Conservation (phyloP, 495 filamentous ascomycete species). For the Trichoderma reesei region DNA sequence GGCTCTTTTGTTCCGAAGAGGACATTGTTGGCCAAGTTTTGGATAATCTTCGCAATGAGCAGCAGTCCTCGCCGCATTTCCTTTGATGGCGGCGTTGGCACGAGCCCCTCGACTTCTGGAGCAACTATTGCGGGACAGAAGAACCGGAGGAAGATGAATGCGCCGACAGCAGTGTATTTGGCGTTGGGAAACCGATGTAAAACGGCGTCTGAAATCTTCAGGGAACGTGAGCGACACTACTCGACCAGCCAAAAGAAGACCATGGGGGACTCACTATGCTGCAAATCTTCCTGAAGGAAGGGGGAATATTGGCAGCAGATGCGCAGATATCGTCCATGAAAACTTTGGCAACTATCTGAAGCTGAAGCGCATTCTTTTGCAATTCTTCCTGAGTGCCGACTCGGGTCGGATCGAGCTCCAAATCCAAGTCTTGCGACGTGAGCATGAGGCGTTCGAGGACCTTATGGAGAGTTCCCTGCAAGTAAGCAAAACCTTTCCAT, state of each 20-base stretch:
- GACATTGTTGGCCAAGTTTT: slow-evolving; percentile 60
- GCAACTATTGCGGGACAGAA: slow-evolving; percentile 62
- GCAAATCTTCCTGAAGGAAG: slow-evolving; percentile 55
- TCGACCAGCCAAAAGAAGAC: not conserved
- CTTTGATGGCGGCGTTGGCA: slow-evolving; percentile 45
- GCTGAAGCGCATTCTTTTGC: slow-evolving; percentile 48
- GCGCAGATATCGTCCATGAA: slow-evolving; percentile 58
- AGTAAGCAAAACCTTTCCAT: slow-evolving; percentile 54
- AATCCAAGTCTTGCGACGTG: slow-evolving; percentile 49
- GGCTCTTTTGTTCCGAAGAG: slow-evolving; percentile 61
- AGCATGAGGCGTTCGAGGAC: slow-evolving; percentile 50
- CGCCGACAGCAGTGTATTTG: slow-evolving; percentile 61
- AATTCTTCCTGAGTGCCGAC: slow-evolving; percentile 47
- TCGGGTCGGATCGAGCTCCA: slow-evolving; percentile 53
- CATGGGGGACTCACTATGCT: slow-evolving; percentile 37
- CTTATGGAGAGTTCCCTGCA: slow-evolving; percentile 53
- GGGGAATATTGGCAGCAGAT: slow-evolving; percentile 47
- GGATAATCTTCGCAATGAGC: slow-evolving; percentile 57
- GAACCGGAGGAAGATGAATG: slow-evolving; percentile 60
- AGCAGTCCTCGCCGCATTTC: slow-evolving; percentile 56
- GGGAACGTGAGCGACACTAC: not conserved
- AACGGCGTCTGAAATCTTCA: slow-evolving; percentile 46
- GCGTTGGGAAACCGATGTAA: slow-evolving; percentile 51
- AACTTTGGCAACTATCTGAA: slow-evolving; percentile 51
- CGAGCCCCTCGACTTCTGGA: slow-evolving; percentile 54